Percentiles rank a stretch among this genome's conserved stretches.
These are phyloP conservation scores for Orbilia brochopaga DNA, from an alignment of 2,329 filamentous ascomycete species.

Conservation along the genomic window DNA sequence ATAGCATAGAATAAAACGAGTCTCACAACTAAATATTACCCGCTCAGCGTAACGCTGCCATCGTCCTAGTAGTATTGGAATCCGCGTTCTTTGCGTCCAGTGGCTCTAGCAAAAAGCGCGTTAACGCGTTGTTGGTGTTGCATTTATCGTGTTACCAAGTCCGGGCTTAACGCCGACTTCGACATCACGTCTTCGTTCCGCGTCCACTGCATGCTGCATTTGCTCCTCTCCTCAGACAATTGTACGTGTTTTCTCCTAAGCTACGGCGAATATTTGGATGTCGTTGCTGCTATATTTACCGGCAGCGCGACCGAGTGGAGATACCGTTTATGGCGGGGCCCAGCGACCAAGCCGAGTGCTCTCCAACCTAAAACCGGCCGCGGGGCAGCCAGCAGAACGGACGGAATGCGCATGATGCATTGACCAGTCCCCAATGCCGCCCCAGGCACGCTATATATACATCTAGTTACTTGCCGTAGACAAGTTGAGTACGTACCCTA, in stretches of 20 bases:
- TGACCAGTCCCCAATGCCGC: constrained; percentile 30
- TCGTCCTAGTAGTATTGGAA: too few relatives aligned
- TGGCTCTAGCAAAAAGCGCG: too few relatives aligned
- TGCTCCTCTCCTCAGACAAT: not conserved
- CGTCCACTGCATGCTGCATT: not conserved
- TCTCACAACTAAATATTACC: too few relatives aligned
- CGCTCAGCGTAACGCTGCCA: too few relatives aligned
- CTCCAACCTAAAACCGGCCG: constrained; percentile 20
- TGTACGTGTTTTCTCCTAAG: not conserved
- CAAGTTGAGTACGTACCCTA: not conserved
- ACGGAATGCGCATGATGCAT: constrained; percentile 22
- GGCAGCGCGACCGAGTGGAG: constrained; percentile 16
- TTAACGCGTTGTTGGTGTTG: not conserved
- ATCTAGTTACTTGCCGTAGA: not conserved
- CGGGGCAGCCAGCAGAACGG: not conserved
- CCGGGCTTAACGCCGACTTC: not conserved
- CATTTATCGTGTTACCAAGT: not conserved
- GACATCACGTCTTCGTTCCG: too few relatives aligned
- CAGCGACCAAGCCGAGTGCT: constrained; percentile 29
- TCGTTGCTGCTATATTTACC: not conserved
- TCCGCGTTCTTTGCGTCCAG: too few relatives aligned
- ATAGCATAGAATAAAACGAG: too few relatives aligned
- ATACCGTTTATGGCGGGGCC: constrained; percentile 22
- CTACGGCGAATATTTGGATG: not conserved
- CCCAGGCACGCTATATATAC: constrained; percentile 23